A percentile compares a stretch with the other conserved stretches of the same genome.
These are phyloP conservation scores for Leonotis leonurus DNA, from an alignment of 257 asterid genomes.

Conservation along the genomic window DNA sequence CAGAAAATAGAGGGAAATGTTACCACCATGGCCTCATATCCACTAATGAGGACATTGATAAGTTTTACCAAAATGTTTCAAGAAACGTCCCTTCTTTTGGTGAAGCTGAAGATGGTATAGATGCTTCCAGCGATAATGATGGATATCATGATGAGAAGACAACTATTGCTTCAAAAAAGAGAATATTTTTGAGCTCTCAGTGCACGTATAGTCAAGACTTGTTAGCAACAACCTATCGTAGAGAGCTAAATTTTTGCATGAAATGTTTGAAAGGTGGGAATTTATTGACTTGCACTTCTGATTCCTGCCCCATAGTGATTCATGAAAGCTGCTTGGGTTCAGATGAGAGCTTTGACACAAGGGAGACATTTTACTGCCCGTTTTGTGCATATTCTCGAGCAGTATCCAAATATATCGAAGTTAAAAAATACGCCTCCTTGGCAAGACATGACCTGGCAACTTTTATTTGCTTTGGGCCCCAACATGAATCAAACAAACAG, in stretches of 20 bases:
- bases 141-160: slow-evolving; percentile 3
- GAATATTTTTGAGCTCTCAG: slow-evolving; percentile 2
- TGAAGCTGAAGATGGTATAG: not conserved
- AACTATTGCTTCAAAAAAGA: not conserved
- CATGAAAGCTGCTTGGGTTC: slow-evolving; percentile 60
- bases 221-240: not conserved
- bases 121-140: not conserved
- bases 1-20: slow-evolving; percentile 6
- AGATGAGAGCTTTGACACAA: slow-evolving; percentile 31
- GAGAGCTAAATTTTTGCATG: slow-evolving; percentile 22
- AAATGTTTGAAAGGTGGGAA: slow-evolving; percentile 44
- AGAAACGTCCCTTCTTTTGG: not conserved
- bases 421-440: slow-evolving; percentile 34
- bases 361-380: slow-evolving; percentile 56
- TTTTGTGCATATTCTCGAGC: slow-evolving; percentile 74
- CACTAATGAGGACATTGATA: slow-evolving; percentile 12
- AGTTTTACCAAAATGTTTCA: not conserved
- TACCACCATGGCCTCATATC: slow-evolving; percentile 13
- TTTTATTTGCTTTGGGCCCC: slow-evolving; percentile 32
- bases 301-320: slow-evolving; percentile 43
- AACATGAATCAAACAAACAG: slow-evolving; percentile 18
- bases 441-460: slow-evolving; percentile 48
- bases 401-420: slow-evolving; percentile 37
- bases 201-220: not conserved
- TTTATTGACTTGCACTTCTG: slow-evolving; percentile 41